phyloP scores from a whole-genome alignment of 1,284 basidiomycete species.

The Xanthoconium separans region DNA sequence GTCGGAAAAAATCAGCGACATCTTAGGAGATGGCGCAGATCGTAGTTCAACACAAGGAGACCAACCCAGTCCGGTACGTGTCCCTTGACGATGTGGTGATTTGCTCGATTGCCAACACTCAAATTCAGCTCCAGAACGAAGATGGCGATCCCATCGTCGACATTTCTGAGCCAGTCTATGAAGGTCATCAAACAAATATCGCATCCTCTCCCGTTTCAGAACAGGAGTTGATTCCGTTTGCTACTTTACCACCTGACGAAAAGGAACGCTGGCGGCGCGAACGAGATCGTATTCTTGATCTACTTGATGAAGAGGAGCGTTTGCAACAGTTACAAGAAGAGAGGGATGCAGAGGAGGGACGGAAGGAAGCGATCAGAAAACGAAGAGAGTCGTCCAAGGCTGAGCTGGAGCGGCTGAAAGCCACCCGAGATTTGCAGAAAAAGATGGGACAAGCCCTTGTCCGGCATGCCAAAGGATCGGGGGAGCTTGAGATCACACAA shows the following conservation, averaged over 20 bases:
- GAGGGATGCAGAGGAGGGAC: constrained; percentile 41
- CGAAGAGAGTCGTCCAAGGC: constrained; percentile 50
- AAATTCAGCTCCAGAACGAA: constrained; percentile 61
- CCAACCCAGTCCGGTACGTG: constrained; percentile 61
- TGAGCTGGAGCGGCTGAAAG: constrained; percentile 53
- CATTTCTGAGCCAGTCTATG: constrained; percentile 59
- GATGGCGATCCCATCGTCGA: constrained; percentile 78
- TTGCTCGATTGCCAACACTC: constrained; percentile 18
- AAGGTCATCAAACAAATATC: constrained; percentile 24
- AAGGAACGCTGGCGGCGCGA: constrained; percentile 51
- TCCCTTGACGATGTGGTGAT: constrained; percentile 13
- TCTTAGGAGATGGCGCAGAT: constrained; percentile 51
- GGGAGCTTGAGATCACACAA: constrained; percentile 35
- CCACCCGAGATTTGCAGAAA: constrained; percentile 63
- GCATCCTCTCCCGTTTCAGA: constrained; percentile 26
- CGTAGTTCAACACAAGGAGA: constrained; percentile 40
- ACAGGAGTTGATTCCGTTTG: constrained; percentile 46
- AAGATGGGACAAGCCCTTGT: constrained; percentile 74
- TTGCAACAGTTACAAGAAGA: constrained; percentile 42
- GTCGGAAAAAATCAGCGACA: constrained; percentile 57
- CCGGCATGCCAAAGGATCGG: constrained; percentile 42
- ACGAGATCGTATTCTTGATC: constrained; percentile 62
- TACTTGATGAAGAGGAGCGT: constrained; percentile 69
- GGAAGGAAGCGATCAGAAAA: constrained; percentile 46
- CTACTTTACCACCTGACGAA: constrained; percentile 46